Conservation (phyloP, 2,329 filamentous ascomycete genomes). For the Hypomyces rosellus region DNA sequence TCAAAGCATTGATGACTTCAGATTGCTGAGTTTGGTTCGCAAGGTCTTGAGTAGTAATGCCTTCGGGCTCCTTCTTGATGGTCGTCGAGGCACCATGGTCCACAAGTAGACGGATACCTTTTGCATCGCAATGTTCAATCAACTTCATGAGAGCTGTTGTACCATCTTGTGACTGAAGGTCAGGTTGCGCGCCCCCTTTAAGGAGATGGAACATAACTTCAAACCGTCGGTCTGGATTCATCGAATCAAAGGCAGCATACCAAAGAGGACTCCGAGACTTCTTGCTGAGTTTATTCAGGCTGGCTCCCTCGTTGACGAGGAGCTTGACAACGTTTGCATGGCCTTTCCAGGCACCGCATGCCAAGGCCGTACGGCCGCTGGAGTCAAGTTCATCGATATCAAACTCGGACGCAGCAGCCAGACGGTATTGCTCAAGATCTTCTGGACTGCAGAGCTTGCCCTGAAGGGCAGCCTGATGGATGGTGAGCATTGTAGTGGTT, state of each 20-base stretch:
- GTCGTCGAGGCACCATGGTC: not conserved
- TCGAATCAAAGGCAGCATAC: not conserved
- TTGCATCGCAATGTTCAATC: not conserved
- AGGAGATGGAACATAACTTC: not conserved
- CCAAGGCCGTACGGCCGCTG: not conserved
- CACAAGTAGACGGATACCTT: not conserved
- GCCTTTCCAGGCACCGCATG: not conserved
- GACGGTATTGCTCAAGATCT: not conserved
- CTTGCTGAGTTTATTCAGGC: not conserved
- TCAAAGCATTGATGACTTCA: not conserved
- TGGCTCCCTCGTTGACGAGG: not conserved
- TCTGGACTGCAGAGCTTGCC: not conserved
- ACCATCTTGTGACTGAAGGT: not conserved
- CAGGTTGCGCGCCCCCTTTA: not conserved
- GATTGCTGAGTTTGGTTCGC: not conserved
- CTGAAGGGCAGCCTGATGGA: not conserved
- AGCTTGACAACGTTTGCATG: not conserved
- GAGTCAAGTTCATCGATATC: not conserved
- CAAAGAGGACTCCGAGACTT: not conserved
- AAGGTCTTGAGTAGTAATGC: not conserved
- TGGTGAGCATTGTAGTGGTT: not conserved
- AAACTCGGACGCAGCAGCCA: not conserved
- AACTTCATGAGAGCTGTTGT: slow-evolving; percentile 1
- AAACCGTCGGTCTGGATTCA: not conserved
- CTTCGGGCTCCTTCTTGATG: not conserved